Evolutionary conservation across 495 filamentous ascomycete genomes (phyloP), one percentile per base, ranked within the genome.

Genomic region (Aspergillus nanangensis): DNA sequence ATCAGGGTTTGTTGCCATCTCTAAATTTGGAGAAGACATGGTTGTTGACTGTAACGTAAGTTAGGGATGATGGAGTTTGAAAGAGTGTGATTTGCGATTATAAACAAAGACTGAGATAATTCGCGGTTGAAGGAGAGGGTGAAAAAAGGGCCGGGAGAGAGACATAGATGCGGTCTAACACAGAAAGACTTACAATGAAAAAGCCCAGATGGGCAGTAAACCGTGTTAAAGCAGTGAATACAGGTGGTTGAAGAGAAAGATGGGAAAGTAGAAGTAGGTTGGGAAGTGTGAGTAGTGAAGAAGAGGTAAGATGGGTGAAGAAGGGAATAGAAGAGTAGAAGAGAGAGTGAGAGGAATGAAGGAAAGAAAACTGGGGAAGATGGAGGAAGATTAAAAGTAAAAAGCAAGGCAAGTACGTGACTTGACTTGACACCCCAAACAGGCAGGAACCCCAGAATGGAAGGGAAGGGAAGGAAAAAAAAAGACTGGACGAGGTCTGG

Each of bases 401-500:
- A 49, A 19, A 35, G 39, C 27, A 43, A 19, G 47, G 44, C 27
- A 31, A 21, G 40, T 31, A 55, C 48, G 45, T 50, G 44, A 55
- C 48, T 31, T 11, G 23, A 8, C 41, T 9, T 40, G 29, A 2
- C 31, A 21, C 23, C 25, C 32, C 29, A 27, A 38, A n/a, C 41
- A 49, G 53, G 53, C 48, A 57, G 47, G 40, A 50, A 50, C 42
- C 21, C 50, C 43, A 41, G 39, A 38, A 52, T 44, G 35, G 42
- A 34, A 33, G 22, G 32, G 25, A 21, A 21, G 35, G 24, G 24
- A 44, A 32, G 8, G 3, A 44, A 34, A 31, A 19, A 33, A 29
- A 23, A 15, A 13, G 40, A 32, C 17, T 15, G 22, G 19, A 35
- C 29, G n/a, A n/a, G n/a, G n/a, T n/a, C n/a, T n/a, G n/a, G n/a